phyloP scores from a whole-genome alignment of 495 filamentous ascomycete genomes.

The Penicillium parvum region DNA sequence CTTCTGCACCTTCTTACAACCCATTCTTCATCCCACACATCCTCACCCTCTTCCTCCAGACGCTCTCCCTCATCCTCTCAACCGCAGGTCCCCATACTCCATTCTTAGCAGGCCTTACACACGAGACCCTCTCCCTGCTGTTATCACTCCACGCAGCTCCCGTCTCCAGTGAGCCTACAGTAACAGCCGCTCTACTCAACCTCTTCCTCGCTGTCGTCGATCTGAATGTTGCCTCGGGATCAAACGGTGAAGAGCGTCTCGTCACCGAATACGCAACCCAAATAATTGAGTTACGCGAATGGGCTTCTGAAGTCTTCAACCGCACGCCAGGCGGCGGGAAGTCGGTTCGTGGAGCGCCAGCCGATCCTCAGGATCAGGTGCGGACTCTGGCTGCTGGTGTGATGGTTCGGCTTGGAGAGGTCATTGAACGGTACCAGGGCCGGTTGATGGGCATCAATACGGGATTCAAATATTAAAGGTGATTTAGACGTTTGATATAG shows the following conservation, averaged over 20 bases:
- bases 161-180: constrained; percentile 50
- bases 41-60: constrained; percentile 48
- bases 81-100: constrained; percentile 45
- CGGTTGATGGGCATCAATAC: constrained; percentile 48
- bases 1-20: constrained; percentile 35
- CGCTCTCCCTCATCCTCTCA: constrained; percentile 47
- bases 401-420: constrained; percentile 70
- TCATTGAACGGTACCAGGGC: constrained; percentile 75
- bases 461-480: constrained; percentile 46
- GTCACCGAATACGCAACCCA: constrained; percentile 48
- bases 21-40: constrained; percentile 42
- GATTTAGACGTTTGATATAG: neutral
- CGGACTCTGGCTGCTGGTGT: constrained; percentile 71
- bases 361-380: constrained; percentile 35
- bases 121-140: constrained; percentile 43
- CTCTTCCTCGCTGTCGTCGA: constrained; percentile 77
- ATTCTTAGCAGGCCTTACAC: constrained; percentile 40
- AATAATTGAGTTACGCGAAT: constrained; percentile 41
- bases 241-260: constrained; percentile 61
- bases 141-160: constrained; percentile 41
- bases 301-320: constrained; percentile 61
- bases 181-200: constrained; percentile 73
- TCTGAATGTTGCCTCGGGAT: constrained; percentile 58
- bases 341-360: constrained; percentile 39
- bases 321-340: constrained; percentile 34